Percentiles rank a stretch among this genome's conserved stretches.
These are phyloP conservation scores for Babesia gibsoni DNA, from an alignment of 169 alveolate genomes.

Conservation along the genomic window DNA sequence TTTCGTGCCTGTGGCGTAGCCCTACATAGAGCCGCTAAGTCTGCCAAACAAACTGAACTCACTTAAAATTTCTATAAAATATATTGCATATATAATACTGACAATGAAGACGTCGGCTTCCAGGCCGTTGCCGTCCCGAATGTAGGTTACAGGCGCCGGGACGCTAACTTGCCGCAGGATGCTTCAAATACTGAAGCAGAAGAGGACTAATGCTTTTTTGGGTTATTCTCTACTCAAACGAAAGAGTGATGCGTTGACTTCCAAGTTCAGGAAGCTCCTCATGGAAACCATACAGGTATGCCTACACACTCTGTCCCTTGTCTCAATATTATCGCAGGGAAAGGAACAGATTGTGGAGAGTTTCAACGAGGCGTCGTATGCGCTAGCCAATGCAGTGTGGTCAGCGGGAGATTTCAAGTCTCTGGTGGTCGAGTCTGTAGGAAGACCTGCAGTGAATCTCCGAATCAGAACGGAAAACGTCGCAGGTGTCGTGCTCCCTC, in stretches of 20 bases:
- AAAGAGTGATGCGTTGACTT: slow-evolving; percentile 92
- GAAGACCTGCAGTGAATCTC: slow-evolving; percentile 88
- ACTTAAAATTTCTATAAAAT: background rate
- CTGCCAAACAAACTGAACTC: background rate
- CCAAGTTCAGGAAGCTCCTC: slow-evolving; percentile 87
- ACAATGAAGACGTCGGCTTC: slow-evolving; percentile 9
- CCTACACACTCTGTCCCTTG: background rate
- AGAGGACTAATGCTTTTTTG: slow-evolving; percentile 86
- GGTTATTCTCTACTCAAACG: slow-evolving; percentile 90
- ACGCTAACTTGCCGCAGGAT: slow-evolving; percentile 62
- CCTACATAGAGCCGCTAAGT: slow-evolving; percentile 14
- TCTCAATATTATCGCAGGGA: slow-evolving; percentile 49
- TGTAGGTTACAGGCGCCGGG: slow-evolving; percentile 1
- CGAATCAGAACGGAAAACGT: slow-evolving; percentile 88
- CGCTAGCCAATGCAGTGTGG: slow-evolving; percentile 92
- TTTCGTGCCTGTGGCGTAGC: slow-evolving; percentile 1
- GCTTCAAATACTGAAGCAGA: slow-evolving; percentile 80
- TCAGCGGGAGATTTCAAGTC: slow-evolving; percentile 92
- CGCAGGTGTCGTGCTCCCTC: slow-evolving; percentile 95
- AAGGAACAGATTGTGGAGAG: slow-evolving; percentile 85
- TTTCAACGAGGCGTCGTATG: slow-evolving; percentile 86
- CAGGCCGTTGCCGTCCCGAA: slow-evolving; percentile 44
- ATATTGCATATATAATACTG: background rate
- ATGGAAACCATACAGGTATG: slow-evolving; percentile 86
- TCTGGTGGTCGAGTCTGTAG: slow-evolving; percentile 86